Base-by-base conservation (phyloP, 371 early-diverging fungal species). In the Nematocida homosporus region DNA sequence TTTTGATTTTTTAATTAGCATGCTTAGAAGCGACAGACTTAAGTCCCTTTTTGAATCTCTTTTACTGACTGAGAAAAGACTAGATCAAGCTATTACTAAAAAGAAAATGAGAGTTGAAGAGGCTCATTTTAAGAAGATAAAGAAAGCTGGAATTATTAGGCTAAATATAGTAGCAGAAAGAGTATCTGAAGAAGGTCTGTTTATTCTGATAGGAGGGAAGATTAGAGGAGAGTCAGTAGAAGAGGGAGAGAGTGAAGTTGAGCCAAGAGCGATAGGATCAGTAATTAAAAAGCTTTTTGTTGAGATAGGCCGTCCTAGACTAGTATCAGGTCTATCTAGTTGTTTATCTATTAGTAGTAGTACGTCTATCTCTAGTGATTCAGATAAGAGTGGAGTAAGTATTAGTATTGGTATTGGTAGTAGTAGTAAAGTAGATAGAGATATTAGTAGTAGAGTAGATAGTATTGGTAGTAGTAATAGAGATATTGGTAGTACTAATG, bases 111-210 rank as follows among this genome's bases (percentile, higher is more conserved):
- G 54, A n/a, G 79, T 80, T 18, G 85, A 84, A 65, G 81, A 85
- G 16, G 77, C 79, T 40, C 82, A 84, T 78, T 55, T 76, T n/a
- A 80, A 83, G 60, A 66, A 81, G 56, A 83, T 84, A 56, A 84
- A 81, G 52, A 48, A 61, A 30, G 27, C 48, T 48, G 64, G 79
- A 66, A 65, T 50, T 3, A 80, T 81, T 51, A 52, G 65, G 44
- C 30, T 84, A n/a, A 37, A 83, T 47, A 30, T 83, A 38, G 78
- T 51, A 56, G 51, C 78, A 5, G 78, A 78, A n/a, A 44, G 30
- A 34, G 59, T 54, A 13, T 32, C 56, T 35, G 68, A 77, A 30
- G 56, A 56, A 2, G 34, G 44, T 4, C 79, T 80, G 30, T 61
- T 56, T 34, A 57, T 84, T 41, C 65, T 66, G 2, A 69, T 84